Base-by-base conservation (phyloP, 441 rosid species). In the Isatis lusitanica region DNA sequence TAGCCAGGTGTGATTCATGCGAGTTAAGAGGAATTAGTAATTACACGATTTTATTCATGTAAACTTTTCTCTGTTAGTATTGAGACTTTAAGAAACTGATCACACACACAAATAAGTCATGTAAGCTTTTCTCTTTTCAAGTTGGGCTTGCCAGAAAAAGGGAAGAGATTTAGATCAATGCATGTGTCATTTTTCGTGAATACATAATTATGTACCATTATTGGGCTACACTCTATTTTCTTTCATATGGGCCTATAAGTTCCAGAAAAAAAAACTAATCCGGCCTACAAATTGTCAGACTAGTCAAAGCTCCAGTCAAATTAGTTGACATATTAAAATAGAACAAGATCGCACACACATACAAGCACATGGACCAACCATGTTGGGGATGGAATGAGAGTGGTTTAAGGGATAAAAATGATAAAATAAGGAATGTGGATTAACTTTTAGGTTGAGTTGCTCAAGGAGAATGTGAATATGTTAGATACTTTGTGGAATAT, bases 361-460 rank as follows among this genome's bases (percentile, higher is more conserved):
- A 66, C 5, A 52, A 62, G 65, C 70, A 75, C 68, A 57, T 70
- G 67, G 72, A 70, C 75, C 75, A 48, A 64, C 50, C 8, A 46
- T 69, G 74, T 63, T 63, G n/a, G 38, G 42, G 39, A 58, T 35
- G 28, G 71, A 33, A 50, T 39, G 62, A 57, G 64, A 69, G 74
- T 59, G 73, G 73, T 24, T 68, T 35, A 50, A 24, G 50, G 39
- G 39, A 43, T 28, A 43, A 26, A 26, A 65, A 47, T 48, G 62
- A 70, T 70, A 70, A 64, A 76, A 57, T 58, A 60, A 57, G 48
- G 69, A 76, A 47, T 12, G 48, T 62, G 43, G 47, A 11, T 60
- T 42, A 55, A 39, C 74, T 77, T 81, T 74, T 77, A 64, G 82
- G 84, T 73, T 70, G 68, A 71, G 73, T 76, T 72, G 65, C 66